Percentiles rank a stretch among this genome's conserved stretches.
phyloP scores from a whole-genome alignment of 192 early-diverging fungal species.

The Coemansia sp. region DNA sequence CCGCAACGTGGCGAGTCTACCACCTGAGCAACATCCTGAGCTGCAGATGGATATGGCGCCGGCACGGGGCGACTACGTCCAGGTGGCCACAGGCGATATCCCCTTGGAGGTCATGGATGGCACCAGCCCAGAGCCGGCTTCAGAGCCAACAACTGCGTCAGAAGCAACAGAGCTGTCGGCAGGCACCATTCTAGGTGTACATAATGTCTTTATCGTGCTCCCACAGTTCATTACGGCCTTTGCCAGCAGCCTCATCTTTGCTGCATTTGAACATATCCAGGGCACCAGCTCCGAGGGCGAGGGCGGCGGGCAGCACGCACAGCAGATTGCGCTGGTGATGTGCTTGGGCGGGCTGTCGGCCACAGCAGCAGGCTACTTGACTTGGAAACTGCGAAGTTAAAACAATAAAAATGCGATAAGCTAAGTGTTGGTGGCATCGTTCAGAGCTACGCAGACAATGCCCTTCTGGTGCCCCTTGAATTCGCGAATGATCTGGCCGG shows the following conservation, averaged over 20 bases:
- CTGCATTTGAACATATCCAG: slow-evolving; percentile 57
- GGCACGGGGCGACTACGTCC: slow-evolving; percentile 15
- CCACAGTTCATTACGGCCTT: slow-evolving; percentile 90
- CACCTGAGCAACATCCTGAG: neutral
- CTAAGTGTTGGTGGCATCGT: slow-evolving; percentile 34
- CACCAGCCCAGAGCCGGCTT: neutral
- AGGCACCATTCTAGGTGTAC: slow-evolving; percentile 84
- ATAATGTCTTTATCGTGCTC: slow-evolving; percentile 92
- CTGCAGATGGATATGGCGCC: neutral
- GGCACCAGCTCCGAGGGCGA: slow-evolving; percentile 10
- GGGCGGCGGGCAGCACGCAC: slow-evolving; percentile 30
- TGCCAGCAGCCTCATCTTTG: slow-evolving; percentile 70
- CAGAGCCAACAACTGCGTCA: neutral
- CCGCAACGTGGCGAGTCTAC: slow-evolving; percentile 4
- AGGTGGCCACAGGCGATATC: slow-evolving; percentile 24
- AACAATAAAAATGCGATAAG: slow-evolving; percentile 1
- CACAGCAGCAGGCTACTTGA: slow-evolving; percentile 26
- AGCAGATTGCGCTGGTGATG: slow-evolving; percentile 42
- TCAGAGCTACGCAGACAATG: slow-evolving; percentile 48
- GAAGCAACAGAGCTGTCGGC: slow-evolving; percentile 50
- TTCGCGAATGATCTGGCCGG: slow-evolving; percentile 47
- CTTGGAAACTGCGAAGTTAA: slow-evolving; percentile 25
- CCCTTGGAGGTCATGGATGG: slow-evolving; percentile 18
- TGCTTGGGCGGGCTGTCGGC: slow-evolving; percentile 39
- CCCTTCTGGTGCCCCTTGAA: slow-evolving; percentile 54